Conservation (phyloP, 139 green algal species). For the Chlamydomonas applanata region DNA sequence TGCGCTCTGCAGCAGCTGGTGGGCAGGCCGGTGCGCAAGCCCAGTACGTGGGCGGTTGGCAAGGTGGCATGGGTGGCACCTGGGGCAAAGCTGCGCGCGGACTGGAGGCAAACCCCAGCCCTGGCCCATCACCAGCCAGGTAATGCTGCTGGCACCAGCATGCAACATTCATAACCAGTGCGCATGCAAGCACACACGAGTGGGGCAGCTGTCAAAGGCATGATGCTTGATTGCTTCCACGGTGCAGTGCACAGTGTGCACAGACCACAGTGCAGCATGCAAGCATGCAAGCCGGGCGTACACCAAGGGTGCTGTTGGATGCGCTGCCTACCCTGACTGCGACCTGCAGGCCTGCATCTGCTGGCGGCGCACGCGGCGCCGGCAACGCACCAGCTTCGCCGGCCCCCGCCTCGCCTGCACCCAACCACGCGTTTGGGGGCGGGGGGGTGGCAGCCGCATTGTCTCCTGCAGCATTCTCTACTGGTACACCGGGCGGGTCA, state of each 20-base stretch:
- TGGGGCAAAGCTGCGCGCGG: slow-evolving; percentile 17
- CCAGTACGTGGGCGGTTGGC: slow-evolving; percentile 16
- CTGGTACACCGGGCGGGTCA: neutral
- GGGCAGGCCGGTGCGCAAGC: neutral
- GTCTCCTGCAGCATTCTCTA: neutral
- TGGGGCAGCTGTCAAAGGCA: too few relatives aligned
- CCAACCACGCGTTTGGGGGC: neutral
- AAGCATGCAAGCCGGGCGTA: too few relatives aligned
- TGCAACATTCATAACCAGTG: neutral
- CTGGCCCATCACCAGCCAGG: neutral
- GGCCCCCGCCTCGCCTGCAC: neutral
- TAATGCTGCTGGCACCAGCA: neutral
- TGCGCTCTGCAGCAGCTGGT: neutral
- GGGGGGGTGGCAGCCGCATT: neutral
- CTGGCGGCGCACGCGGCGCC: neutral
- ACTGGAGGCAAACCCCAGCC: neutral
- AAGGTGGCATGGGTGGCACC: slow-evolving; percentile 22
- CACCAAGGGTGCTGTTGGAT: too few relatives aligned
- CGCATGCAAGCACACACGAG: neutral
- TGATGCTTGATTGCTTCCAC: neutral
- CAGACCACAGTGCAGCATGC: too few relatives aligned
- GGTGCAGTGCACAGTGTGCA: neutral
- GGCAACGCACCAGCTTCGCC: neutral
- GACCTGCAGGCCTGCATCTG: slow-evolving; percentile 10
- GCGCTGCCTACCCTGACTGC: neutral